Percentiles rank a stretch among this genome's conserved stretches.
Evolutionary conservation across 1,284 basidiomycete genomes (phyloP).

Genomic region (Ustilago curta): DNA sequence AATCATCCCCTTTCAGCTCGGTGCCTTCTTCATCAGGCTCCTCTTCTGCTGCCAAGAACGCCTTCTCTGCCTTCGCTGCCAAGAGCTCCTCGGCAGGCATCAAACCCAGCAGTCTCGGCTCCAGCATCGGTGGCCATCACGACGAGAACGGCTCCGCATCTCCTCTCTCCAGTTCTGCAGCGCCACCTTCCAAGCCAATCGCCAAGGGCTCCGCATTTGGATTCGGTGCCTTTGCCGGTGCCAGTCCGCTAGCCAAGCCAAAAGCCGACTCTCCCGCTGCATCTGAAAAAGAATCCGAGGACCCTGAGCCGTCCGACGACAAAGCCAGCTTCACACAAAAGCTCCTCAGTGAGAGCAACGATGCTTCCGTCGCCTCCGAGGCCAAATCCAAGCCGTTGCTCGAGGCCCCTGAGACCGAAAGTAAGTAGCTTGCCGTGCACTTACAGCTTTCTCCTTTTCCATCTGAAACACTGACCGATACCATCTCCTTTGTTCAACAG

Average conservation of each 20-base stretch:
- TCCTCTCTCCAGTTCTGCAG: slow-evolving; percentile 4
- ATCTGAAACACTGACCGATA: background rate
- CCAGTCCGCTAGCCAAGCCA: slow-evolving; percentile 46
- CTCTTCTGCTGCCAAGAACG: slow-evolving; percentile 17
- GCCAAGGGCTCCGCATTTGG: slow-evolving; percentile 44
- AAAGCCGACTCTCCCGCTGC: slow-evolving; percentile 22
- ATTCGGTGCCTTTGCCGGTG: slow-evolving; percentile 59
- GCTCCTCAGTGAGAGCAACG: slow-evolving; percentile 29
- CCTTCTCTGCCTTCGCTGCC: slow-evolving; percentile 31
- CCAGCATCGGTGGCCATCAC: slow-evolving; percentile 39
- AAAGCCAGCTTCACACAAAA: slow-evolving; percentile 38
- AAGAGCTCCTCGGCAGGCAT: slow-evolving; percentile 35
- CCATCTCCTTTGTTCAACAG: slow-evolving; percentile 71
- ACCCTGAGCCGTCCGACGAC: slow-evolving; percentile 8
- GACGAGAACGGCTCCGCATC: slow-evolving; percentile 27
- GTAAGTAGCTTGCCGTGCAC: slow-evolving; percentile 20
- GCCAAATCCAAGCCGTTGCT: slow-evolving; percentile 29
- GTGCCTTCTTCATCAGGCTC: slow-evolving; percentile 48
- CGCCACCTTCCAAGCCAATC: slow-evolving; percentile 25
- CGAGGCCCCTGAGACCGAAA: slow-evolving; percentile 38
- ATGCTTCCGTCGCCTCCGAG: slow-evolving; percentile 13
- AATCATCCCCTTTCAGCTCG: slow-evolving; percentile 48
- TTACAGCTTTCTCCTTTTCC: background rate
- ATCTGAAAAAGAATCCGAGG: slow-evolving; percentile 14
- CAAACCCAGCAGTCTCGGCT: slow-evolving; percentile 48